Conservation (phyloP, 2,329 filamentous ascomycete species). For the Bimuria novae-zelandiae region DNA sequence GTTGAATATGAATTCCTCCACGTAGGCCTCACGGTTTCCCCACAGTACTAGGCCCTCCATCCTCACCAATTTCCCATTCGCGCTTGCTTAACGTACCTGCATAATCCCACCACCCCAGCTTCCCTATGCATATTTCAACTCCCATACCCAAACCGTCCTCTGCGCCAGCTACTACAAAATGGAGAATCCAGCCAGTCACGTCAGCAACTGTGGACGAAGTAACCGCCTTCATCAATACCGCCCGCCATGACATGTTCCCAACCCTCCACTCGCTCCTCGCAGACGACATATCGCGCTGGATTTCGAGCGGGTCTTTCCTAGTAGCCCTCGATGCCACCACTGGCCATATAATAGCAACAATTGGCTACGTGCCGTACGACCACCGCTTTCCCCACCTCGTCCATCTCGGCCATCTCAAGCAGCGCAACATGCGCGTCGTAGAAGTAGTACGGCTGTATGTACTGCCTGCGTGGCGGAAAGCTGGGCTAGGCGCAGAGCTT, state of each 20-base stretch:
- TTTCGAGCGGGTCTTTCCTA: not conserved
- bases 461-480: not conserved
- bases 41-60: not conserved
- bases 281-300: not conserved
- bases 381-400: not conserved
- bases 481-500: not conserved
- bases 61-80: not conserved
- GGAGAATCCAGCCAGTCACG: not conserved
- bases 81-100: not conserved
- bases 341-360: not conserved
- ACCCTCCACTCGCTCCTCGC: not conserved
- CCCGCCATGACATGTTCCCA: not conserved
- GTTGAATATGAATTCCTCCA: no score
- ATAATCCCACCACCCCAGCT: not conserved
- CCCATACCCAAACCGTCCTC: no score
- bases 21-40: no score
- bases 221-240: not conserved
- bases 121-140: not conserved
- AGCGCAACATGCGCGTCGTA: not conserved
- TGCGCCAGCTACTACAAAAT: not conserved
- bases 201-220: not conserved
- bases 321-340: not conserved
- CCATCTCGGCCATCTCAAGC: no score
- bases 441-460: not conserved
- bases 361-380: not conserved